These are phyloP conservation scores for Alternaria incomplexa DNA, from an alignment of 2,329 filamentous ascomycete genomes.

Conservation along the genomic window DNA sequence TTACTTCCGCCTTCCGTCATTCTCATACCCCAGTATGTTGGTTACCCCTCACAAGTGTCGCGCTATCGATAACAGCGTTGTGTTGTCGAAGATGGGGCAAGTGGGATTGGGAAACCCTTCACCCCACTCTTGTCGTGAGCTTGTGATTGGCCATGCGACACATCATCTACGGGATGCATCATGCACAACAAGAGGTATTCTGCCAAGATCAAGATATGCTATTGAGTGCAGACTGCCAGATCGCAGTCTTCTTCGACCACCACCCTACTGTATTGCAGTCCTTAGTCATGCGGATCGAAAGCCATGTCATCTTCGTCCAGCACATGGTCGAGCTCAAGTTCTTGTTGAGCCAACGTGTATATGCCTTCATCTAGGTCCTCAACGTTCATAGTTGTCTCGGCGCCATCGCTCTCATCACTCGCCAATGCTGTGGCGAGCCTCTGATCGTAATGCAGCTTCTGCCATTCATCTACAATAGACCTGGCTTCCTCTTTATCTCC, in stretches of 20 bases:
- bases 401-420: neutral
- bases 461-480: neutral
- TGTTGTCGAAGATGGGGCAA: slow-evolving; percentile 12
- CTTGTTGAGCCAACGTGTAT: neutral
- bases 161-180: neutral
- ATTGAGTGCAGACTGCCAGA: neutral
- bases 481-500: neutral
- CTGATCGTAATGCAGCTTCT: neutral
- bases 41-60: neutral
- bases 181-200: neutral
- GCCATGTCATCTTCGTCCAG: neutral
- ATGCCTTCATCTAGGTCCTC: neutral
- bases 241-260: neutral
- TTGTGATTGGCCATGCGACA: neutral
- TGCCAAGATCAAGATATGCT: neutral
- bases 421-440: neutral
- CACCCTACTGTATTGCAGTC: neutral
- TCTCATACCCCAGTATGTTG: neutral
- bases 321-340: neutral
- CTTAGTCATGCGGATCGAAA: neutral
- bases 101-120: slow-evolving; percentile 9
- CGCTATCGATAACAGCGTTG: neutral
- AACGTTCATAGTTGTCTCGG: neutral
- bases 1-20: neutral
- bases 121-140: neutral